Conservation (phyloP, 441 rosid species). For the Metrosideros polymorpha region DNA sequence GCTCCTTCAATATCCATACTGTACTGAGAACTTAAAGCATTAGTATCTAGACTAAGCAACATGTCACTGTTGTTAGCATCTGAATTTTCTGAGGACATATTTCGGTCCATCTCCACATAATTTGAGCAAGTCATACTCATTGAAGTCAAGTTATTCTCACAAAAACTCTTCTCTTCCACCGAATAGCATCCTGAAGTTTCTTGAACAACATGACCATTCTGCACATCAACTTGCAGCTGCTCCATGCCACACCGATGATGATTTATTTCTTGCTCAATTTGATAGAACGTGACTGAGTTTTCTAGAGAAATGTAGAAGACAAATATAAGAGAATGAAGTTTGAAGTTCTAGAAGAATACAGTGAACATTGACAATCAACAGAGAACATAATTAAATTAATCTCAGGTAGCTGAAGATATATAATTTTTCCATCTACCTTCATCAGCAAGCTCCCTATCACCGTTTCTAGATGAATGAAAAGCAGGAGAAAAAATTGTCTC, state of each 20-base stretch:
- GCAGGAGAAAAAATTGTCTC: slow-evolving; percentile 59
- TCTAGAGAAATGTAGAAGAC: slow-evolving; percentile 5
- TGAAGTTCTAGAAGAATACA: not conserved
- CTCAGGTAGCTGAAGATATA: not conserved
- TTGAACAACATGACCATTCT: slow-evolving; percentile 9
- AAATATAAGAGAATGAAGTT: not conserved
- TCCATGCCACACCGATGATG: slow-evolving; percentile 10
- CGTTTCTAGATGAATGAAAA: slow-evolving; percentile 35
- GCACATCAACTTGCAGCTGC: slow-evolving; percentile 5
- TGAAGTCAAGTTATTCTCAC: slow-evolving; percentile 7
- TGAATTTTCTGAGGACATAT: slow-evolving; percentile 20
- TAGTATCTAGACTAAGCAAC: slow-evolving; percentile 29
- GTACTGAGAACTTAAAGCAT: slow-evolving; percentile 20
- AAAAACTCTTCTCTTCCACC: slow-evolving; percentile 13
- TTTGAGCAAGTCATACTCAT: slow-evolving; percentile 2
- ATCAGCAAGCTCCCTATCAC: slow-evolving; percentile 22
- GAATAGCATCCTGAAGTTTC: slow-evolving; percentile 14
- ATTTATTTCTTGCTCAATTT: slow-evolving; percentile 14
- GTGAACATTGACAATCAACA: not conserved
- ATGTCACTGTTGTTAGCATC: slow-evolving; percentile 12
- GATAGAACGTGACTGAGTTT: slow-evolving; percentile 19
- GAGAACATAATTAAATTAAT: not conserved
- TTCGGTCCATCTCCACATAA: slow-evolving; percentile 17
- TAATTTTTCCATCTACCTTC: slow-evolving; percentile 25
- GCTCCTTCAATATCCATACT: slow-evolving; percentile 42